phyloP scores from a whole-genome alignment of 164 flowering plant species.

The Vitis labrusca region DNA sequence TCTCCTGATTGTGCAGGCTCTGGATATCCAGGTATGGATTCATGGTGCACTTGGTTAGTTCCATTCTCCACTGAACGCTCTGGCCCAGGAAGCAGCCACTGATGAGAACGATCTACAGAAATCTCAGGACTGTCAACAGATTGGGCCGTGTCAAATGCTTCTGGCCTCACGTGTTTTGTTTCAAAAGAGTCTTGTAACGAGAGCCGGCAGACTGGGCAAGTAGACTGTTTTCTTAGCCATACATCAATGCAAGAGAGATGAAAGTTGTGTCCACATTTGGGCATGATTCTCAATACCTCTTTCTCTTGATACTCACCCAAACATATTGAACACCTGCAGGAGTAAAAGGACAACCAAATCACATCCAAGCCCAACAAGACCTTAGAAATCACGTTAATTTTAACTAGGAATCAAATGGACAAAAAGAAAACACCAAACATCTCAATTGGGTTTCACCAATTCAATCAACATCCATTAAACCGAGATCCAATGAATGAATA shows the following conservation, averaged over 20 bases:
- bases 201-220: conserved; percentile 82
- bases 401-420: too few relatives aligned
- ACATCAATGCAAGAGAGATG: conserved; percentile 74
- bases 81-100: conserved; percentile 35
- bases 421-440: too few relatives aligned
- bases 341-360: conserved; percentile 1
- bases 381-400: not conserved
- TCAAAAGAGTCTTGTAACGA: conserved; percentile 48
- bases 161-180: conserved; percentile 23
- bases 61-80: conserved; percentile 24
- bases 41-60: conserved; percentile 24
- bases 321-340: conserved; percentile 68
- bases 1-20: conserved; percentile 15
- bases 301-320: conserved; percentile 79
- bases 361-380: not conserved
- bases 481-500: too few relatives aligned
- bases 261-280: conserved; percentile 74
- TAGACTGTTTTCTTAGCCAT: conserved; percentile 74
- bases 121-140: conserved; percentile 31
- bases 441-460: too few relatives aligned
- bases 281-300: conserved; percentile 72
- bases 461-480: too few relatives aligned
- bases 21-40: conserved; percentile 19
- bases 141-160: conserved; percentile 17
- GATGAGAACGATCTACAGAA: conserved; percentile 34